These are phyloP conservation scores for Aspergillus versicolor DNA, from an alignment of 2,329 filamentous ascomycete species.

Conservation along the genomic window DNA sequence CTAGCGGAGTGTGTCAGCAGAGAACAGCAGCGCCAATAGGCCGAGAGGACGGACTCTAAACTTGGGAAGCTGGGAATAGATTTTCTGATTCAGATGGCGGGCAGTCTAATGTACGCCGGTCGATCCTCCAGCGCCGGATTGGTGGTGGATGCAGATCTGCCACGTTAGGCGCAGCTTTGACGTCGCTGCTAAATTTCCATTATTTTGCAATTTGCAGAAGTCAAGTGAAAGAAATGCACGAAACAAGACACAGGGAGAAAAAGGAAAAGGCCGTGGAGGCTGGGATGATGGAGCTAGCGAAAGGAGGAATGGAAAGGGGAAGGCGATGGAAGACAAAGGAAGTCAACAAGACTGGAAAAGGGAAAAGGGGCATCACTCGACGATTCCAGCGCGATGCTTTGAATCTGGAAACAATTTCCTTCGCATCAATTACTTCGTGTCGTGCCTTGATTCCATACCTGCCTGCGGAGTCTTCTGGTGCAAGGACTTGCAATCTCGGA, in stretches of 20 bases:
- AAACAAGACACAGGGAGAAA: not conserved
- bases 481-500: not conserved
- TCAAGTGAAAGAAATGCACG: not conserved
- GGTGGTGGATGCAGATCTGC: conserved; percentile 12
- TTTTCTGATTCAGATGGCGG: conserved; percentile 6
- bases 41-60: not conserved
- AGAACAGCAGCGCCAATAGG: conserved; percentile 1
- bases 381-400: no score
- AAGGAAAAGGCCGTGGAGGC: not conserved
- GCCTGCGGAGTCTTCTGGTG: not conserved
- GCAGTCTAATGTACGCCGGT: conserved; percentile 20
- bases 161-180: conserved; percentile 17
- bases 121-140: conserved; percentile 18
- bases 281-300: not conserved
- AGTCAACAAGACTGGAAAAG: no score
- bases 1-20: conserved; percentile 5
- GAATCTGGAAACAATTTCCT: no score
- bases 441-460: not conserved
- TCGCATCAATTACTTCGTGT: not conserved
- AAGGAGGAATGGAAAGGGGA: not conserved
- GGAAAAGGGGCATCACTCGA: not conserved
- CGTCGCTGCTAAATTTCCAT: conserved; percentile 2
- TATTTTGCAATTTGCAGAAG: not conserved
- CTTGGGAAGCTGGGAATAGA: not conserved
- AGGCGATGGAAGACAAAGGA: not conserved